Percentiles rank a stretch among this genome's conserved stretches.
These are phyloP conservation scores for Arachis hypogaea DNA, from an alignment of 306 rosid genomes.

Conservation along the genomic window DNA sequence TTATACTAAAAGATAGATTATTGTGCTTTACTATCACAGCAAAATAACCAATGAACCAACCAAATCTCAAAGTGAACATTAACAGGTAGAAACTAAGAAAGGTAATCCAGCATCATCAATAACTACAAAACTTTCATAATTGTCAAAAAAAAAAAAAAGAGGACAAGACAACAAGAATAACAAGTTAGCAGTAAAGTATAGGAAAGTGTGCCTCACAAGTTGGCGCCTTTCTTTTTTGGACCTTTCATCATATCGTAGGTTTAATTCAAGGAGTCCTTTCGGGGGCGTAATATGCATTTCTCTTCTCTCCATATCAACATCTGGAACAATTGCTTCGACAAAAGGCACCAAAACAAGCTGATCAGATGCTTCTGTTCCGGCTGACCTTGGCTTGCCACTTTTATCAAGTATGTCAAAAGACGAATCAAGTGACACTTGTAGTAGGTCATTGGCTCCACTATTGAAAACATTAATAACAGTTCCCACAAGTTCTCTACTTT, in stretches of 20 bases:
- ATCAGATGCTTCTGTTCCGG: conserved; percentile 52
- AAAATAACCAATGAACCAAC: not conserved
- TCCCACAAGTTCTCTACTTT: conserved; percentile 73
- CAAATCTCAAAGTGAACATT: conserved; percentile 3
- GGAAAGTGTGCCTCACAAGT: conserved; percentile 83
- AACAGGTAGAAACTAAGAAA: conserved; percentile 20
- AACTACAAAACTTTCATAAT: conserved; percentile 17
- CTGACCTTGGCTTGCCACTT: conserved; percentile 60
- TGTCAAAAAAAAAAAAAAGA: not conserved
- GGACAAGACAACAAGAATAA: conserved; percentile 14
- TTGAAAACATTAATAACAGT: conserved; percentile 71
- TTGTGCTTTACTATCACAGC: not conserved
- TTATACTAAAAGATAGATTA: conserved; percentile 19
- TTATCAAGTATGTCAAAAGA: conserved; percentile 59
- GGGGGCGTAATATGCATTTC: conserved; percentile 90
- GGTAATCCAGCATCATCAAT: conserved; percentile 8
- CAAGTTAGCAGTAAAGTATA: conserved; percentile 40
- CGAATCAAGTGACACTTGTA: conserved; percentile 75
- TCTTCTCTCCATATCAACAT: conserved; percentile 68
- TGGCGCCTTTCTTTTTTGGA: conserved; percentile 97
- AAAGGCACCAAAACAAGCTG: conserved; percentile 89
- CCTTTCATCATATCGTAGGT: conserved; percentile 74
- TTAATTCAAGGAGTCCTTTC: conserved; percentile 92
- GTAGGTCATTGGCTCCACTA: conserved; percentile 81
- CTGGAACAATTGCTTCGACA: conserved; percentile 94